Base-by-base conservation (phyloP, 805 yeast genomes). In the Candida piceae region DNA sequence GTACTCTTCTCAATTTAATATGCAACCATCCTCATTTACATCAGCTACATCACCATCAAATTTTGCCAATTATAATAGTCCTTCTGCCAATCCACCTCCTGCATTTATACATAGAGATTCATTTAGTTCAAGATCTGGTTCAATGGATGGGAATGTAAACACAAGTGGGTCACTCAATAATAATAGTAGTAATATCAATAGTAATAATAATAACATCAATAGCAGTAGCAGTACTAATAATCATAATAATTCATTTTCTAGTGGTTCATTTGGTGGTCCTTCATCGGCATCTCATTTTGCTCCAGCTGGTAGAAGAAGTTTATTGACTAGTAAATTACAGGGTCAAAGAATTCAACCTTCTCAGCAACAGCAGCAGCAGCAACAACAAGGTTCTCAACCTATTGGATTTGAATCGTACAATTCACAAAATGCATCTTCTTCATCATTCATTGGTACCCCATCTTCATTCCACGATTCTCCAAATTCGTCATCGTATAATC, bases 81-180 rank as follows among this genome's bases (percentile, higher is more conserved):
- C 66, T 29, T 47, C 59, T 18, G 57, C 59, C 16, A 46, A 55
- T 32, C 60, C 63, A 17, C 59, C 60, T 13, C 50, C 49, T 3
- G 34, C 55, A 8, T 44, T 52, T 13, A 32, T 42, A 31, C 57
- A 51, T 27, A 38, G 48, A 33, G 50, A 48, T 34, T 55, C 60
- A 20, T 46, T 49, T 20, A 45, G 50, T 34, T 46, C 58, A 12
- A 40, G 58, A 26, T 48, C 58, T 3, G 51, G 49, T 16, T 55
- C 58, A 5, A 36, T 51, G 15, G 58, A 52, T 19, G 49, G 49
- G 5, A 21, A 26, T 11, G 22, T 31, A 28, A 26, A 11, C 31
- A 10, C 18, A 32, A 8, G 30, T 10, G 23, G n/a, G 15, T 12
- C 27, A 10, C n/a, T n/a, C n/a, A n/a, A n/a, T 21, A 21, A 7